Evolutionary conservation across 805 yeast species (phyloP), one percentile per base, ranked within the genome.

Genomic region (Schwanniomyces pseudopolymorphus): DNA sequence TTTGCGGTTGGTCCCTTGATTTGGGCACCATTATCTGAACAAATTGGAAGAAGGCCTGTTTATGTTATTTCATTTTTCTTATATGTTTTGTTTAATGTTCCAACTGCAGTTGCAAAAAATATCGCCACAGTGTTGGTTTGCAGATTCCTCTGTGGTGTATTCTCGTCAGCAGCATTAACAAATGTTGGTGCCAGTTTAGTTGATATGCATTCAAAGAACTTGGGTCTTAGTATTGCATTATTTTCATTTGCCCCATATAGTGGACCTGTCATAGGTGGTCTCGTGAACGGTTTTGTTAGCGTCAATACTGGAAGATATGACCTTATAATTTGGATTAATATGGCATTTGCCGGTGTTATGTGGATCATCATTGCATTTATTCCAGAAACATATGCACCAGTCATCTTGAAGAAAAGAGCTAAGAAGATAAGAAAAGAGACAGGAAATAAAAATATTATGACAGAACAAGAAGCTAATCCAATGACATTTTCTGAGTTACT

Each of bases 371-470:
- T 83, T 37, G 63, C 81, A 11, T 56, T 75, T 14, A 79, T 90
- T 25, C 97, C 97, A n/a, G 97, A 90, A 69, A 90, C 97, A 16
- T 87, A 84, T 65, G 87, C 94, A 3, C 96, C 96, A 7, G 89
- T 83, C 7, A 83, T 89, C 45, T 70, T 87, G 50, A 84, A 82
- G 58, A 75, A 61, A 43, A 80, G 84, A 62, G 96, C 96, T 19
- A 67, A 66, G 47, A 75, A 67, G 57, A 59, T 87, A 51, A 80
- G 96, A 75, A 79, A 81, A 61, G 87, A 86, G 65, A 85, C 96
- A 10, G 95, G 95, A 41, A 85, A 89, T 61, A 74, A 75, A 49
- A 84, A 85, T 63, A 88, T 90, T 54, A 89, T 89, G 89, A 88
- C 97, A 19, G 95, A 88, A 67, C 95, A 88, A 63, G 97, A 91